phyloP scores from a whole-genome alignment of 176 grass and related monocot species.

The Aegilops tauschii region DNA sequence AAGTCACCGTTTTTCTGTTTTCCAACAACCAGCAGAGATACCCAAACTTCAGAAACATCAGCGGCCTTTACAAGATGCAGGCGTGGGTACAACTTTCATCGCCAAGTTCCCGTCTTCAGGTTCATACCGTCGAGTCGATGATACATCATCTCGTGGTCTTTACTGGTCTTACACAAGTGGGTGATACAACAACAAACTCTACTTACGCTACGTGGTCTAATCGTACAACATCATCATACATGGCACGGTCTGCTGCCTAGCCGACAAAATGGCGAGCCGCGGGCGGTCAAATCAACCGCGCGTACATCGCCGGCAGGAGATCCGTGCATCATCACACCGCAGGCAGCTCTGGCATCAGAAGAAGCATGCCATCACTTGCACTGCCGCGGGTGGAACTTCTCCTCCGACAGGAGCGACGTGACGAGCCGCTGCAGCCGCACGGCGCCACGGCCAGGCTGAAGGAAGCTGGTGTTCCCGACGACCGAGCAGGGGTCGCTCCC shows the following conservation, averaged over 20 bases:
- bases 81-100: not conserved
- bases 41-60: not conserved
- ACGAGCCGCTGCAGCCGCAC: slow-evolving; percentile 45
- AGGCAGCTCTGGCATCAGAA: slow-evolving; percentile 8
- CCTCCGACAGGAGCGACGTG: slow-evolving; percentile 27
- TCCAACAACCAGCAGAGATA: not conserved
- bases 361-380: slow-evolving; percentile 39
- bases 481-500: slow-evolving; percentile 48
- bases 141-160: not conserved
- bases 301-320: not conserved
- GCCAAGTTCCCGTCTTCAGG: not conserved
- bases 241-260: not conserved
- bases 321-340: not conserved
- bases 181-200: slow-evolving; percentile 4
- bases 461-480: slow-evolving; percentile 29
- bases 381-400: slow-evolving; percentile 65
- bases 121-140: not conserved
- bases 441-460: slow-evolving; percentile 47
- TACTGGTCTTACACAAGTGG: not conserved
- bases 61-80: not conserved
- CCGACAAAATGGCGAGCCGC: slow-evolving; percentile 28
- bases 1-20: not conserved
- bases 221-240: slow-evolving; percentile 19
- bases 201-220: not conserved
- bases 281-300: not conserved